A percentile compares a stretch with the other conserved stretches of the same genome.
These are phyloP conservation scores for Salix suchowensis DNA, from an alignment of 345 rosid genomes.

Conservation along the genomic window DNA sequence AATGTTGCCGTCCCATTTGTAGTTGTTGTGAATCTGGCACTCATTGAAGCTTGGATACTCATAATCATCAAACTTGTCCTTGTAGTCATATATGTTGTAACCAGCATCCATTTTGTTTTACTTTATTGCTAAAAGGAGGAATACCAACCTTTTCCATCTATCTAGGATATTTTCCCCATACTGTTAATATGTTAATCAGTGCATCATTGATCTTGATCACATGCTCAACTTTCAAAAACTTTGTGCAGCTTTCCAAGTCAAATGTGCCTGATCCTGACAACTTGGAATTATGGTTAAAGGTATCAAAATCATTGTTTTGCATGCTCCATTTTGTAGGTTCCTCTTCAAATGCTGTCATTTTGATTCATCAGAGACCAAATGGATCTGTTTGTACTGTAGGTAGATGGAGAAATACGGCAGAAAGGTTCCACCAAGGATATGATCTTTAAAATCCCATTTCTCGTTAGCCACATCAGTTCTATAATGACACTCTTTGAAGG, in stretches of 20 bases:
- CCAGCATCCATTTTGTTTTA: not conserved
- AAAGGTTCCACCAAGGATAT: conserved; percentile 80
- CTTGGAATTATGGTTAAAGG: conserved; percentile 91
- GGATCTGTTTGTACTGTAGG: conserved; percentile 37
- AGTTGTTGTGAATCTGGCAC: not conserved
- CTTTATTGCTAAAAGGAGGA: too few species aligned
- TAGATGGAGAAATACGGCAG: conserved; percentile 71
- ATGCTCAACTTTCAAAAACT: not conserved
- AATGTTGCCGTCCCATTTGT: too few species aligned
- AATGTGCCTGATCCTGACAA: conserved; percentile 63
- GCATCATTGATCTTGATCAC: not conserved
- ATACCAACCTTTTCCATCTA: too few species aligned
- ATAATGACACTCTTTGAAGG: conserved; percentile 87
- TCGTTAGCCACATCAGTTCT: conserved; percentile 84
- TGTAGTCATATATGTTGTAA: not conserved
- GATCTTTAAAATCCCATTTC: conserved; percentile 80
- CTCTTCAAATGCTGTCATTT: not conserved
- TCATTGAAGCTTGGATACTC: not conserved
- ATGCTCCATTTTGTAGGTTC: not conserved
- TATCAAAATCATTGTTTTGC: conserved; percentile 18
- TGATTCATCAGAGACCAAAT: not conserved
- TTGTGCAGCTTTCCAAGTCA: conserved; percentile 60
- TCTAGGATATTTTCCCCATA: too few species aligned
- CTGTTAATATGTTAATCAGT: not conserved
- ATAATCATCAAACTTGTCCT: not conserved